A percentile compares a stretch with the other conserved stretches of the same genome.
Evolutionary conservation across 2,329 filamentous ascomycete genomes (phyloP).

Genomic region (Dactylella cylindrospora): DNA sequence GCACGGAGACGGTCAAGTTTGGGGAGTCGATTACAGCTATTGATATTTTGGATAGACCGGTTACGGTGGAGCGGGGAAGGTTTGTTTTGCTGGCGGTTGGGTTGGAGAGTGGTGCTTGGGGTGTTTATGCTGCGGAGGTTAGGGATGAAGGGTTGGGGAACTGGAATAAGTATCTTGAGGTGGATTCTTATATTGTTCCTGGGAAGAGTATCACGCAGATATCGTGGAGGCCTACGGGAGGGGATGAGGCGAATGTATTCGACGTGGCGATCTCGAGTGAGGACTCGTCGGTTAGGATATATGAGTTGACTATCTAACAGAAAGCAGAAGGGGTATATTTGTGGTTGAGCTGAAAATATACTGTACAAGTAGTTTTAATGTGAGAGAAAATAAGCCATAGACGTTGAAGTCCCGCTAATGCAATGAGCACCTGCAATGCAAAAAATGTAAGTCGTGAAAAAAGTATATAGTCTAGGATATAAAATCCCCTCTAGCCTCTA

Average conservation of each 20-base stretch:
- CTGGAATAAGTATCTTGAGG: conserved; percentile 46
- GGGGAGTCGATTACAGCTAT: conserved; percentile 69
- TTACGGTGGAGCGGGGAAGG: conserved; percentile 48
- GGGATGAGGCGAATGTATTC: conserved; percentile 43
- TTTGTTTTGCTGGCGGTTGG: conserved; percentile 54
- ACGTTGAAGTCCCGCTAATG: conserved; percentile 44
- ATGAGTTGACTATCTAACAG: conserved; percentile 21
- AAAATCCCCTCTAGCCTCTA: no score
- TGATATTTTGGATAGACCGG: conserved; percentile 60
- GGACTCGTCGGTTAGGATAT: conserved; percentile 47
- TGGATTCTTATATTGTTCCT: conserved; percentile 58
- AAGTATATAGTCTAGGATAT: no score
- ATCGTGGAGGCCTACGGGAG: conserved; percentile 44
- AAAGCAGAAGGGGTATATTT: conserved; percentile 24
- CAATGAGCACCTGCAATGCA: no score
- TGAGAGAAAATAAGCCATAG: conserved; percentile 11
- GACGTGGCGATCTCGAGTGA: conserved; percentile 51
- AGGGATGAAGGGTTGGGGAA: conserved; percentile 49
- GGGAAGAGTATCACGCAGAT: conserved; percentile 62
- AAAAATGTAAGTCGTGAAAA: conserved; percentile 1
- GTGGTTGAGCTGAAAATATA: conserved; percentile 12
- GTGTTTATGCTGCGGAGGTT: conserved; percentile 52
- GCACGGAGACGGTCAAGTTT: conserved; percentile 59
- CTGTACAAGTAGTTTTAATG: conserved; percentile 1
- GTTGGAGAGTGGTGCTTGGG: conserved; percentile 56